Evolutionary conservation across 2,329 filamentous ascomycete genomes (phyloP).

Genomic region (Pseudohalonectria lignicola): DNA sequence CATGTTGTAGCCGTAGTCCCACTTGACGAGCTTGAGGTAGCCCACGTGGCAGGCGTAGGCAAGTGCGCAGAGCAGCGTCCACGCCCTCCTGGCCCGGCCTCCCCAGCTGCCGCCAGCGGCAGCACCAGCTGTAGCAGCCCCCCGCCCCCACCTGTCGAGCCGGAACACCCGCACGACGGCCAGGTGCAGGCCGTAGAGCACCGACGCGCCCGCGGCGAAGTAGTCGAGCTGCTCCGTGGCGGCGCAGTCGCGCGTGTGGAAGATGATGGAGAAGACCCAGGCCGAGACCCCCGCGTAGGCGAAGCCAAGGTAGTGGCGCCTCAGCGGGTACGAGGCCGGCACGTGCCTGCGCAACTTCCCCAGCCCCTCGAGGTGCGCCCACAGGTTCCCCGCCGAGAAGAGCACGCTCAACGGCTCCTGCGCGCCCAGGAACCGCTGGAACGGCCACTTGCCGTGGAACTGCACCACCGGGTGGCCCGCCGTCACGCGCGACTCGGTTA

Average conservation of each 20-base stretch:
- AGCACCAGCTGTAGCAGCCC: neutral
- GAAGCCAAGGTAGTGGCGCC: constrained; percentile 70
- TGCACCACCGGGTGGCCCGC: constrained; percentile 64
- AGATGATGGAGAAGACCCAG: constrained; percentile 84
- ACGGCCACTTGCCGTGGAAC: constrained; percentile 99
- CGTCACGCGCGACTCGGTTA: constrained; percentile 61
- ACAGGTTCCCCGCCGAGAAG: constrained; percentile 86
- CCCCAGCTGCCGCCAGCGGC: neutral
- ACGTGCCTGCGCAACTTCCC: constrained; percentile 57
- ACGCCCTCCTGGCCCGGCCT: constrained; percentile 47
- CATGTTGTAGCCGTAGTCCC: constrained; percentile 99
- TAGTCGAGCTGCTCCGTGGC: constrained; percentile 93
- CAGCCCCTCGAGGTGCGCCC: constrained; percentile 73
- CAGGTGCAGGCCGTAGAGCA: constrained; percentile 87
- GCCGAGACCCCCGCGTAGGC: constrained; percentile 71
- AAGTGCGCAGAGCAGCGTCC: constrained; percentile 61
- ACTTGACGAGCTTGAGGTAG: constrained; percentile 76
- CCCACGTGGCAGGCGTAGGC: constrained; percentile 69
- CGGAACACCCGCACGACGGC: constrained; percentile 73
- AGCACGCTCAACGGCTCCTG: constrained; percentile 92
- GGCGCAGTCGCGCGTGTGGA: constrained; percentile 80
- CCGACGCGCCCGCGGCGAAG: constrained; percentile 80
- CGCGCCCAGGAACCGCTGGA: constrained; percentile 79
- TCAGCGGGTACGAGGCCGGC: constrained; percentile 62
- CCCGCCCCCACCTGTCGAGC: constrained; percentile 47